Base-by-base conservation (phyloP, 768 basidiomycete genomes). In the Boletus rubescentipes region DNA sequence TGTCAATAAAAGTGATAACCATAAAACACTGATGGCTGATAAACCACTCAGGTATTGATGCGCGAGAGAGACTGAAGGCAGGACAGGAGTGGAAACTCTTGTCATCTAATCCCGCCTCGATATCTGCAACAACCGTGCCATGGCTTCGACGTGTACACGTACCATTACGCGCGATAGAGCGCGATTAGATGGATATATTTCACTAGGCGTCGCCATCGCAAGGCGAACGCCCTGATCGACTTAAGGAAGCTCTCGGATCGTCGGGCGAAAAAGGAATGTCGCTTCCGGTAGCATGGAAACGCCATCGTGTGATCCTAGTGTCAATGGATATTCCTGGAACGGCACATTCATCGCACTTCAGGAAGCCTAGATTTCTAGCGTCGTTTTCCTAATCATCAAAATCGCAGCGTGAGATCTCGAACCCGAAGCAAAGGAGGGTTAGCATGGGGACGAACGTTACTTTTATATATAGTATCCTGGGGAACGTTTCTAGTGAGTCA, bases 271-370 rank as follows among this genome's bases (percentile, higher is more conserved):
- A 54, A 54, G 53, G 57, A 35, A 62, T 11, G 8, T 40, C n/a
- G 46, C 18, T 54, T 52, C 61, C 52, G 31, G 61, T 49, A 20
- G 42, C 49, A 21, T 42, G 35, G 57, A 53, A n/a, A 23, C 54
- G n/a, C 5, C 5, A 18, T 21, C 6, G 29, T 55, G 14, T 15
- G 30, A 53, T 38, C 15, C 29, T 21, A 18, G 10, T 29, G 23
- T 32, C 30, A 18, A 18, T 5, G n/a, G 21, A 32, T 32, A 20
- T n/a, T 7, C 11, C 20, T 18, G 31, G 36, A 14, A 12, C 2
- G 15, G 32, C 16, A 9, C 11, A 12, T 16, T 14, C 32, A 18
- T 20, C 26, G 23, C 12, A 23, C 42, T 14, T 12, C 4, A 9
- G 30, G 4, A 30, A 30, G 11, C 16, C 5, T 36, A n/a, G n/a